phyloP scores from a whole-genome alignment of 2,329 filamentous ascomycete genomes.

The Aspergillus aculeatinus region DNA sequence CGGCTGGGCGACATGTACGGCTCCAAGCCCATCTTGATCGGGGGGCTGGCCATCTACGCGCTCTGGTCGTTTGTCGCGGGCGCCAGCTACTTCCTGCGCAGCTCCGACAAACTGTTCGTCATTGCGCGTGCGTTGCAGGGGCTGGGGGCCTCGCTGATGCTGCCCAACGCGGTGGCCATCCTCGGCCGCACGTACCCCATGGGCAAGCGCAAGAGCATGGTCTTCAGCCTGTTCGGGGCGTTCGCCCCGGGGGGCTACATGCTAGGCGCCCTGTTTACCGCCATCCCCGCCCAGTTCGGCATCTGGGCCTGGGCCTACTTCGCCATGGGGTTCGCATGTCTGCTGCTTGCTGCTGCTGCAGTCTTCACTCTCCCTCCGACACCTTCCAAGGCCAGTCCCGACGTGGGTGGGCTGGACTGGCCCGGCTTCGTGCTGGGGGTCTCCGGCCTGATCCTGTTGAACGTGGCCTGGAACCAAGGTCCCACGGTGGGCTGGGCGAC shows the following conservation, averaged over 20 bases:
- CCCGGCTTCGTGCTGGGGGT: slow-evolving; percentile 50
- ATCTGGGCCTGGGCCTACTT: slow-evolving; percentile 56
- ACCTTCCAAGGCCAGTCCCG: too few relatives aligned
- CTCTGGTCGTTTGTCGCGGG: slow-evolving; percentile 38
- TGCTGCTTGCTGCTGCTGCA: too few relatives aligned
- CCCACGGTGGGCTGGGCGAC: slow-evolving; percentile 58
- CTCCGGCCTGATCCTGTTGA: slow-evolving; percentile 59
- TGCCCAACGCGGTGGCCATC: slow-evolving; percentile 66
- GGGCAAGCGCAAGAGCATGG: slow-evolving; percentile 58
- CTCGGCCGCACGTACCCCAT: slow-evolving; percentile 58
- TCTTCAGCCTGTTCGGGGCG: slow-evolving; percentile 54
- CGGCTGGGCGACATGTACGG: slow-evolving; percentile 39
- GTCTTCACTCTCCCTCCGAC: too few relatives aligned
- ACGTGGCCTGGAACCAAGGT: slow-evolving; percentile 67
- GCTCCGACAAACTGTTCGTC: slow-evolving; percentile 45
- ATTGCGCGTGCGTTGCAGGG: slow-evolving; percentile 55
- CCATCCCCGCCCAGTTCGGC: slow-evolving; percentile 36
- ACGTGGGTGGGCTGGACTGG: slow-evolving; percentile 31
- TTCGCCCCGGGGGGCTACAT: slow-evolving; percentile 47
- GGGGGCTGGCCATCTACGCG: slow-evolving; percentile 35
- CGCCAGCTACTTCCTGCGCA: slow-evolving; percentile 21
- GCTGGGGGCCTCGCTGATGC: slow-evolving; percentile 59
- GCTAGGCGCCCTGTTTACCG: slow-evolving; percentile 42
- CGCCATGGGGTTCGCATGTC: slow-evolving; percentile 40
- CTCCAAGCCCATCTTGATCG: slow-evolving; percentile 33